phyloP scores from a whole-genome alignment of 768 basidiomycete species.

The Boletus reticuloceps region DNA sequence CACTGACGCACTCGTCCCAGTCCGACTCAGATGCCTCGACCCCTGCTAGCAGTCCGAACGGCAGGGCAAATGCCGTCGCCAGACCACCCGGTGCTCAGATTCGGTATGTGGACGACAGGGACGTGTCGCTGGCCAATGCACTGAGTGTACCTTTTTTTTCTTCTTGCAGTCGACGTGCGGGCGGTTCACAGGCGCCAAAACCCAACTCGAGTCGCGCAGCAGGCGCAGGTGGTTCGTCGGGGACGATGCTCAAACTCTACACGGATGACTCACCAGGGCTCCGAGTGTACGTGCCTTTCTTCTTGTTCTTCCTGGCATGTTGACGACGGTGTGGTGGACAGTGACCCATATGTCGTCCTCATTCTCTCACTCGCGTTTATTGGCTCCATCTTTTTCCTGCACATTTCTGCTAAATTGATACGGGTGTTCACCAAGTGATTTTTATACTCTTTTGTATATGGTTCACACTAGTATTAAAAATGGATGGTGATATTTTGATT shows the following conservation, averaged over 20 bases:
- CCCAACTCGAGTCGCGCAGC: conserved; percentile 90
- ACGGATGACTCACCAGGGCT: conserved; percentile 97
- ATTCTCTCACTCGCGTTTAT: conserved; percentile 96
- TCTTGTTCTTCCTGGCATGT: neutral
- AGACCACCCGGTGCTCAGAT: conserved; percentile 81
- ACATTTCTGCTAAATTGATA: conserved; percentile 94
- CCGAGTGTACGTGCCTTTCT: conserved; percentile 73
- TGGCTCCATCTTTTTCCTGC: conserved; percentile 97
- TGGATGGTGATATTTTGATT: neutral
- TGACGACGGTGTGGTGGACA: conserved; percentile 29
- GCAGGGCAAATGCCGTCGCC: conserved; percentile 49
- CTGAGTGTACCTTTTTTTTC: neutral
- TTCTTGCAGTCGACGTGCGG: conserved; percentile 64
- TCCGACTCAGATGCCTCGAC: conserved; percentile 76
- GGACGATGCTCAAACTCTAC: conserved; percentile 99
- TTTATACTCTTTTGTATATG: neutral
- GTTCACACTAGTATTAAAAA: neutral
- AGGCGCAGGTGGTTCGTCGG: conserved; percentile 93
- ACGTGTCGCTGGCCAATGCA: neutral
- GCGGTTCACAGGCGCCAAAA: conserved; percentile 58
- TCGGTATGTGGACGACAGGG: conserved; percentile 50
- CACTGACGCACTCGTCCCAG: conserved; percentile 33
- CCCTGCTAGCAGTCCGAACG: conserved; percentile 39
- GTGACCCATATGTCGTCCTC: conserved; percentile 95
- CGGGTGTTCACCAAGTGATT: conserved; percentile 80